Evolutionary conservation across 805 yeast species (phyloP).

Genomic region (Barnettozyma wickerhamii): DNA sequence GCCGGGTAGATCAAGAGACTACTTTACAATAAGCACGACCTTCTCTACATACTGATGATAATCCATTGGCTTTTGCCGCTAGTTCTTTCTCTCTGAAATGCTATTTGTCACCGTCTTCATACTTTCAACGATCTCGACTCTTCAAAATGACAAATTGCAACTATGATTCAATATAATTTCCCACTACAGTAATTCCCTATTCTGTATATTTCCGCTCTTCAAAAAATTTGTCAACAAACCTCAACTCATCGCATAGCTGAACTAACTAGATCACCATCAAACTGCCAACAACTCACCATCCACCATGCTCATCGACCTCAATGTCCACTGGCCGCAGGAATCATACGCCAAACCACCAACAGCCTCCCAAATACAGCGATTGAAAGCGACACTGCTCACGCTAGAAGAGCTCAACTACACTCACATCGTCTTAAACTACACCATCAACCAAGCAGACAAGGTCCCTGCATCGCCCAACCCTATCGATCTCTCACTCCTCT

Average conservation of each 20-base stretch:
- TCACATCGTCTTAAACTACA: conserved; percentile 71
- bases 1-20: too few relatives aligned
- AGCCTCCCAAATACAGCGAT: conserved; percentile 34
- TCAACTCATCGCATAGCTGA: not conserved
- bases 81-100: too few relatives aligned
- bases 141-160: too few relatives aligned
- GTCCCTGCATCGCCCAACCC: conserved; percentile 40
- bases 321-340: conserved; percentile 67
- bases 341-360: conserved; percentile 42
- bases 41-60: too few relatives aligned
- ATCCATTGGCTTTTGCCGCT: too few relatives aligned
- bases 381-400: conserved; percentile 49
- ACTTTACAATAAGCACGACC: too few relatives aligned
- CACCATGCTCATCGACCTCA: conserved; percentile 58
- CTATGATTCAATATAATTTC: too few relatives aligned
- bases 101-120: too few relatives aligned
- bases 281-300: not conserved
- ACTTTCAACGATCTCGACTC: too few relatives aligned
- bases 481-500: conserved; percentile 31
- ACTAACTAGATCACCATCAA: not conserved
- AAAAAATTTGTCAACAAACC: too few relatives aligned
- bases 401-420: conserved; percentile 64
- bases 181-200: too few relatives aligned
- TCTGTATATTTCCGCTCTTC: too few relatives aligned
- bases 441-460: conserved; percentile 45